Conservation (phyloP, 73 alveolate genomes). For the Paramecium octaurelia region DNA sequence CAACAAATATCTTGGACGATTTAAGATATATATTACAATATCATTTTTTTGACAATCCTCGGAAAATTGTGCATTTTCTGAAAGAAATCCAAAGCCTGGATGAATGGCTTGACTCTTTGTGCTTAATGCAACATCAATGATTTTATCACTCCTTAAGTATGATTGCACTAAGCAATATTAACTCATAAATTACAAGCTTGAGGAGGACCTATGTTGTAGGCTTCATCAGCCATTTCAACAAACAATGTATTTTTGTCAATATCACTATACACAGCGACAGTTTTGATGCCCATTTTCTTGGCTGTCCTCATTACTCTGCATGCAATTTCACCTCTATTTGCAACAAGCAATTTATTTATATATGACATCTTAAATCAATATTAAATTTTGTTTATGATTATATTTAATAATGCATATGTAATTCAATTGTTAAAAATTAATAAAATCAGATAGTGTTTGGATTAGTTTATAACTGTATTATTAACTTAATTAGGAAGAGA, state of each 20-base stretch:
- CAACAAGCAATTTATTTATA: conserved; percentile 85
- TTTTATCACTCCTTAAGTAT: conserved; percentile 68
- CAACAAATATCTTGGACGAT: conserved; percentile 61
- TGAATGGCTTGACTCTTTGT: conserved; percentile 90
- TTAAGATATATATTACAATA: conserved; percentile 8
- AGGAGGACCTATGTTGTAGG: conserved; percentile 84
- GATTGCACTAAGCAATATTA: conserved; percentile 57
- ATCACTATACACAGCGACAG: conserved; percentile 92
- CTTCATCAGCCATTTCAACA: conserved; percentile 88
- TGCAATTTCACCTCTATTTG: conserved; percentile 98
- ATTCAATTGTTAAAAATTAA: neutral
- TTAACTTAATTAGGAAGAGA: no score
- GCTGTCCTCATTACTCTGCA: conserved; percentile 89
- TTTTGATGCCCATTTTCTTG: conserved; percentile 81
- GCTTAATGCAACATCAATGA: conserved; percentile 76
- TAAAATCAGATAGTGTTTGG: neutral
- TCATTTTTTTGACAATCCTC: conserved; percentile 74
- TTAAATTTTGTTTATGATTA: neutral
- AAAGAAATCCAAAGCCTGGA: conserved; percentile 96
- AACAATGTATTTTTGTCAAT: conserved; percentile 86
- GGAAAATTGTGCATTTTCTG: conserved; percentile 92
- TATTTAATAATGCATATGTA: neutral
- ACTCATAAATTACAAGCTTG: conserved; percentile 63
- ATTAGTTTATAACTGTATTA: no score
- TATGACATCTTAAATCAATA: neutral